Conservation (phyloP, 306 rosid species). For the Cicer bijugum region DNA sequence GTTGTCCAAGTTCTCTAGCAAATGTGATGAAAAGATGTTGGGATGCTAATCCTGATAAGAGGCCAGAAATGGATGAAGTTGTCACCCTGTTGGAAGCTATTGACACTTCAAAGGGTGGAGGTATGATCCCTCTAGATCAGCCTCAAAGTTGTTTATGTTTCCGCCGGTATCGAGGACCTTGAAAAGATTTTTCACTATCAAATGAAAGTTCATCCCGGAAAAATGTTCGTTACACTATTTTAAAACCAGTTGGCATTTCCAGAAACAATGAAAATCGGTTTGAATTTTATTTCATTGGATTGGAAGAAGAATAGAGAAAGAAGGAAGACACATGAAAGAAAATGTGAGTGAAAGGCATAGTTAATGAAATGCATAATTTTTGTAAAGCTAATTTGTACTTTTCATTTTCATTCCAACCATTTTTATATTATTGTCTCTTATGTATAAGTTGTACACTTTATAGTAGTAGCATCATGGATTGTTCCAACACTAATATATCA, state of each 20-base stretch:
- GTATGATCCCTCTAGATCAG: conserved; percentile 93
- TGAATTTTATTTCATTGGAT: conserved; percentile 56
- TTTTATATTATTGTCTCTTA: conserved; percentile 37
- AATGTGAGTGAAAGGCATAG: conserved; percentile 49
- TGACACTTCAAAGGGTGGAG: conserved; percentile 96
- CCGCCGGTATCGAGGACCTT: conserved; percentile 86
- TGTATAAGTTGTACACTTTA: conserved; percentile 43
- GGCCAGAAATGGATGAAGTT: conserved; percentile 98
- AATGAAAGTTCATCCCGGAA: conserved; percentile 35
- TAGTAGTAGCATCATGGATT: conserved; percentile 50
- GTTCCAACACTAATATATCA: conserved; percentile 44
- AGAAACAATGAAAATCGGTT: conserved; percentile 42
- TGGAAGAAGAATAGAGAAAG: conserved; percentile 48
- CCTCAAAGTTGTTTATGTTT: conserved; percentile 88
- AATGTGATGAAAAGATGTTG: conserved; percentile 99
- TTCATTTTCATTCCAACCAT: conserved; percentile 47
- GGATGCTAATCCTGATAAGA: conserved; percentile 94
- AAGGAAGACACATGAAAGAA: conserved; percentile 45
- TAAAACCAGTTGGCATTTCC: conserved; percentile 1
- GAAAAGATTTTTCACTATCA: conserved; percentile 49
- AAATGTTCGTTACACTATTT: conserved; percentile 26
- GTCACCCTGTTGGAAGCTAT: conserved; percentile 89
- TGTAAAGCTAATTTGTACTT: conserved; percentile 65
- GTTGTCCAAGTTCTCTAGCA: conserved; percentile 97
- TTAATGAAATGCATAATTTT: conserved; percentile 59